Percentiles rank a stretch among this genome's conserved stretches.
Conservation (phyloP, 106 monocot species). For the Platanthera zijinensis region DNA sequence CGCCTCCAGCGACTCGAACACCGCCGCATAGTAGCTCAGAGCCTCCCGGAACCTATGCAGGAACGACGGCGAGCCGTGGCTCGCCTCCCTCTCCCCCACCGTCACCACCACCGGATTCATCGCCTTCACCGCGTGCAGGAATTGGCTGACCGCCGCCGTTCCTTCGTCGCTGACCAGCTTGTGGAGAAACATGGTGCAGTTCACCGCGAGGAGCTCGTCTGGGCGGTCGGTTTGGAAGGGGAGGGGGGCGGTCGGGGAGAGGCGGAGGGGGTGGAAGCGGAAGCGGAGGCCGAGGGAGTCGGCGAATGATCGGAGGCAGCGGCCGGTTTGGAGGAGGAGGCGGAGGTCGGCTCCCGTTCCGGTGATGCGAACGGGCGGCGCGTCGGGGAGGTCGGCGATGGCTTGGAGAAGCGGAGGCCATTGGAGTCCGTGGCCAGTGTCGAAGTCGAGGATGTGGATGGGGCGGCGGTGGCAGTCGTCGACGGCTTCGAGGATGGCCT, state of each 20-base stretch:
- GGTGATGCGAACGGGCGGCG: slow-evolving; percentile 65
- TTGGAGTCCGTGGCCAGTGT: slow-evolving; percentile 75
- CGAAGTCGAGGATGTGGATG: slow-evolving; percentile 87
- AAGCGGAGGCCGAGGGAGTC: slow-evolving; percentile 56
- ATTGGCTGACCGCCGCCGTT: slow-evolving; percentile 6
- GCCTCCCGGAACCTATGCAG: slow-evolving; percentile 38
- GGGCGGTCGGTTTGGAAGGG: slow-evolving; percentile 22
- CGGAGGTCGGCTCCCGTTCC: slow-evolving; percentile 60
- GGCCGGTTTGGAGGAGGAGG: slow-evolving; percentile 57
- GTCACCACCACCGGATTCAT: slow-evolving; percentile 41
- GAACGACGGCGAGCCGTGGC: slow-evolving; percentile 22
- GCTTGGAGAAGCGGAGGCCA: slow-evolving; percentile 95
- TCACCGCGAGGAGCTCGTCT: slow-evolving; percentile 63
- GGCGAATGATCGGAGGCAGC: slow-evolving; percentile 63
- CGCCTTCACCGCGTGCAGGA: slow-evolving; percentile 18
- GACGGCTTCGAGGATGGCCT: slow-evolving; percentile 85
- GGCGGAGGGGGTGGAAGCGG: slow-evolving; percentile 71
- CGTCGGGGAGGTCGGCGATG: slow-evolving; percentile 65
- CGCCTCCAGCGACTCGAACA: slow-evolving; percentile 56
- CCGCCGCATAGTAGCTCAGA: slow-evolving; percentile 31
- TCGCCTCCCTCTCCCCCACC: slow-evolving; percentile 37
- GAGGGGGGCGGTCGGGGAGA: slow-evolving; percentile 5
- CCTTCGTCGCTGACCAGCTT: slow-evolving; percentile 35
- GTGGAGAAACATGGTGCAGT: slow-evolving; percentile 66
- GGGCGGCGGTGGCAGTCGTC: slow-evolving; percentile 12